phyloP scores from a whole-genome alignment of 768 basidiomycete genomes.

The Suillus lakei region DNA sequence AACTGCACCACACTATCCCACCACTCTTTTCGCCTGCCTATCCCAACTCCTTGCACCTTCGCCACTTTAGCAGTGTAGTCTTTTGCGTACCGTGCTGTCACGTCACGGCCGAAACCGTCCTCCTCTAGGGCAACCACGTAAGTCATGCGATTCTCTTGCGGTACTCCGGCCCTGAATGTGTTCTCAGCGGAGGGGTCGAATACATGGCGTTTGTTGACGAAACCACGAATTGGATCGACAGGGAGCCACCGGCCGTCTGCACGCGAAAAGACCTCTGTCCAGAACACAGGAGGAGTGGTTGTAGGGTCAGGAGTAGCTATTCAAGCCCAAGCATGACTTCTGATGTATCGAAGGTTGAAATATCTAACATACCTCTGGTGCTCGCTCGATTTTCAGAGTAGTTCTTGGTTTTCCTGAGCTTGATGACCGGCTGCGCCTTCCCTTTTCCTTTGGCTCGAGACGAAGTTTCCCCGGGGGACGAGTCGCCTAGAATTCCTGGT shows the following conservation, averaged over 20 bases:
- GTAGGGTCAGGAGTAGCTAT: slow-evolving; percentile 51
- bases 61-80: slow-evolving; percentile 79
- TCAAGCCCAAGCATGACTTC: slow-evolving; percentile 18
- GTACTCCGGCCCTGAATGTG: slow-evolving; percentile 17
- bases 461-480: slow-evolving; percentile 16
- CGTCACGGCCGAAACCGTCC: slow-evolving; percentile 90
- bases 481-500: neutral
- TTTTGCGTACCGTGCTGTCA: slow-evolving; percentile 87
- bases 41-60: slow-evolving; percentile 73
- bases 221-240: slow-evolving; percentile 83
- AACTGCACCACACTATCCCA: slow-evolving; percentile 74
- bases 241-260: slow-evolving; percentile 92
- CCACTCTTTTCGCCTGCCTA: slow-evolving; percentile 74
- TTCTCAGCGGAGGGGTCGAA: slow-evolving; percentile 69
- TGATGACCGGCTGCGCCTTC: slow-evolving; percentile 58
- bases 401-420: slow-evolving; percentile 58
- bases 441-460: slow-evolving; percentile 60
- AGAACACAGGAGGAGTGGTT: slow-evolving; percentile 83
- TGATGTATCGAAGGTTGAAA: neutral
- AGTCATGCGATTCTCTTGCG: slow-evolving; percentile 80
- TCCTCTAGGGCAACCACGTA: slow-evolving; percentile 96
- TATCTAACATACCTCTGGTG: slow-evolving; percentile 17
- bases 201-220: slow-evolving; percentile 78
- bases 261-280: slow-evolving; percentile 96
- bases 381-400: slow-evolving; percentile 50